phyloP scores from a whole-genome alignment of 345 rosid species.

The Pugionium cornutum region DNA sequence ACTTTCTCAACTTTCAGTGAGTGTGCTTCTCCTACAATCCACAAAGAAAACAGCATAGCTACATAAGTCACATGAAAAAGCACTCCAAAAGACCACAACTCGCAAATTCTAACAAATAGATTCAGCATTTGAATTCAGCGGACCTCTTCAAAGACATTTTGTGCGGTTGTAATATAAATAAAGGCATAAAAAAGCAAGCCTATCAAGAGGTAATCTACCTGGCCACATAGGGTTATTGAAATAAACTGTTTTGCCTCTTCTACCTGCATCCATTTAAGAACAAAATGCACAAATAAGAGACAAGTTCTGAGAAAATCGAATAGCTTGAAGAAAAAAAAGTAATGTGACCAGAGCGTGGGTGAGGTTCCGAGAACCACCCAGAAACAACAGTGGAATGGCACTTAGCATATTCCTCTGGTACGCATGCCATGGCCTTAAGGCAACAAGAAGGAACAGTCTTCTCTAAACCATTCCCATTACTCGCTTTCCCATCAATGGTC shows the following conservation, averaged over 20 bases:
- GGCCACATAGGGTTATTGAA: constrained; percentile 99
- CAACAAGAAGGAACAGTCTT: constrained; percentile 83
- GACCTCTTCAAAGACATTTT: constrained; percentile 4
- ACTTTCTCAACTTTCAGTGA: constrained; percentile 77
- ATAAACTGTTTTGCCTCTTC: constrained; percentile 57
- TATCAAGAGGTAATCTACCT: constrained; percentile 47
- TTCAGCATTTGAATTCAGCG: background rate
- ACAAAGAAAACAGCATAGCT: constrained; percentile 6
- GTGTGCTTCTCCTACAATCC: constrained; percentile 84
- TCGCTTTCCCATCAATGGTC: constrained; percentile 97
- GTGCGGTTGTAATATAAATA: background rate
- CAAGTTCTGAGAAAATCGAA: background rate
- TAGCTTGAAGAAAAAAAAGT: background rate
- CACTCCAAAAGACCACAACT: background rate
- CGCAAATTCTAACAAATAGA: constrained; percentile 12
- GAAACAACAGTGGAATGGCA: constrained; percentile 98
- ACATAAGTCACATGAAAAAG: constrained; percentile 21
- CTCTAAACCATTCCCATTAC: constrained; percentile 52
- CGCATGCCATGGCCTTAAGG: constrained; percentile 78
- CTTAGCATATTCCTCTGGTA: constrained; percentile 77
- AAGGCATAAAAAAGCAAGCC: background rate
- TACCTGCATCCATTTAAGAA: constrained; percentile 42
- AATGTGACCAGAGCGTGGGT: constrained; percentile 55
- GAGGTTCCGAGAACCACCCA: constrained; percentile 95
- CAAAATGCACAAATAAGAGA: constrained; percentile 13